Base-by-base conservation (phyloP, 352 stramenopile genomes). In the Globisporangium irregulare region DNA sequence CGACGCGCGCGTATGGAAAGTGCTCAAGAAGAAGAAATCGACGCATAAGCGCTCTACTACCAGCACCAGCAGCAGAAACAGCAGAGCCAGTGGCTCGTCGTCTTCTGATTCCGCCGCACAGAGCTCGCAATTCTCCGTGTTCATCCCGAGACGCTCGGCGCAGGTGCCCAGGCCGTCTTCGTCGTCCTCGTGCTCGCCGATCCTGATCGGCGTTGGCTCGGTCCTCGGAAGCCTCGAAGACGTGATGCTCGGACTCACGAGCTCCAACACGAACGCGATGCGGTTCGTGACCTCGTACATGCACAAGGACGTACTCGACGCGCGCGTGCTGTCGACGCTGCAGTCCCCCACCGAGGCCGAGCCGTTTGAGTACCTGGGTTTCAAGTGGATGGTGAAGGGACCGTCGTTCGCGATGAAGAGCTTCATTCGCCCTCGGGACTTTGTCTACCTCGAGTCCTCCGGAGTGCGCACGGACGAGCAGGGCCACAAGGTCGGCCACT, bases 321-420 rank as follows among this genome's bases (percentile, higher is more conserved):
- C 29, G 41, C 68, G 69, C n/a, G 69, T 78, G 27, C 64, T 78
- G 32, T 56, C 70, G 12, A 70, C 68, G 1, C 57, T 79, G 48
- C 66, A 77, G 24, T 56, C 68, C 7, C 62, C 71, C 25, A 74
- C 51, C 1, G 62, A 68, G 36, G 34, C 22, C 15, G 66, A 72
- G 34, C 74, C 74, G 56, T 76, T 76, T 46, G 66, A 65, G 48
- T 74, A 68, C 25, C 53, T 80, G 12, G 74, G 74, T 29, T 54
- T 78, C 60, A 78, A 78, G 56, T 80, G 74, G 74, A 38, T 72
- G 5, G 66, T 74, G 22, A 79, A 79, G 14, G 62, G 62, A 4
- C 64, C 73, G 22, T 67, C 70, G 18, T 54, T 58, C 46, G 53
- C 54, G 27, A 65, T 79, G 58, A 62, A 56, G 70, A 56, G 27